These are phyloP conservation scores for Plasmodium gaboni DNA, from an alignment of 169 alveolate genomes.

Conservation along the genomic window DNA sequence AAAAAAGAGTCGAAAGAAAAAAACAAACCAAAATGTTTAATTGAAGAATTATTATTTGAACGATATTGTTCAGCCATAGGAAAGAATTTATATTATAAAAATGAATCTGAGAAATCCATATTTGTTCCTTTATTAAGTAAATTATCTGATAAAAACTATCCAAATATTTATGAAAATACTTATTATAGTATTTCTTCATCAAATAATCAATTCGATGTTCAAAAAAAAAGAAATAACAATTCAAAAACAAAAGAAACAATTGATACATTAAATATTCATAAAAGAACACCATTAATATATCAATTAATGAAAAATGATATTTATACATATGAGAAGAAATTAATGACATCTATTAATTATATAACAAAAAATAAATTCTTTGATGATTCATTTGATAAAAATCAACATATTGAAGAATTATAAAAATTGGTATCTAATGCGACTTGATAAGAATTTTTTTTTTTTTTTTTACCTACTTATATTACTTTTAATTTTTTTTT, in stretches of 20 bases:
- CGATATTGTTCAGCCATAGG: constrained; percentile 68
- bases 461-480: no score
- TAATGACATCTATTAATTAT: constrained; percentile 51
- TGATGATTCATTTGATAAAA: constrained; percentile 19
- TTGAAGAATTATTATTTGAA: constrained; percentile 72
- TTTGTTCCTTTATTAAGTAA: constrained; percentile 47
- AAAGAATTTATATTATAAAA: constrained; percentile 25
- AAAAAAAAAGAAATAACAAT: neutral
- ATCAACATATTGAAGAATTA: constrained; percentile 7
- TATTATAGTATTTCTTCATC: constrained; percentile 21
- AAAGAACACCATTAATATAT: constrained; percentile 58
- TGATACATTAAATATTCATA: constrained; percentile 67
- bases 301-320: constrained; percentile 75
- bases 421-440: neutral
- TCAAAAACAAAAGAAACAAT: neutral
- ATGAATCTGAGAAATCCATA: constrained; percentile 48
- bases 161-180: constrained; percentile 35
- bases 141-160: constrained; percentile 6
- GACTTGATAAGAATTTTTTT: neutral
- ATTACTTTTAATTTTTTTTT: no score
- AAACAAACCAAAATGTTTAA: constrained; percentile 72
- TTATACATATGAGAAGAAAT: constrained; percentile 44
- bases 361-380: constrained; percentile 65
- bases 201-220: neutral
- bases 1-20: constrained; percentile 9